These are phyloP conservation scores for Stenogyne calaminthoides DNA, from an alignment of 305 asterid species.

Conservation along the genomic window DNA sequence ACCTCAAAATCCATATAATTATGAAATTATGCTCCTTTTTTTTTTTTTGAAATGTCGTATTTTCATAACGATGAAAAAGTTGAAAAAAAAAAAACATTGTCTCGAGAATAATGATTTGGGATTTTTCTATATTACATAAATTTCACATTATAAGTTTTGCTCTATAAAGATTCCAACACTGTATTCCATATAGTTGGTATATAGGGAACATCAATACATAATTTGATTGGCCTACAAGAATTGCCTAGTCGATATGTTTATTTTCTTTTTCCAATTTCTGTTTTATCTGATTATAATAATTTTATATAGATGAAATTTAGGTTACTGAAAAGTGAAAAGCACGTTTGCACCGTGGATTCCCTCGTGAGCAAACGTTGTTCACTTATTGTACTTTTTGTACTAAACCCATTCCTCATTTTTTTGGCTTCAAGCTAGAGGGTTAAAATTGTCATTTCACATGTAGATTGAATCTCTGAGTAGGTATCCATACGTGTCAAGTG, in stretches of 20 bases:
- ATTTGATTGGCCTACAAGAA: constrained; percentile 2
- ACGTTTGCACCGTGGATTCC: neutral
- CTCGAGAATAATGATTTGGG: too few species aligned
- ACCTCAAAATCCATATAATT: neutral
- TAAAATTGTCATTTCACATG: neutral
- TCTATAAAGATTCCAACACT: too few species aligned
- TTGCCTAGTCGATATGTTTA: neutral
- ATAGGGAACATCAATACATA: neutral
- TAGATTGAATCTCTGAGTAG: too few species aligned
- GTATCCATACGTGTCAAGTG: too few species aligned
- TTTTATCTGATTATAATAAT: neutral
- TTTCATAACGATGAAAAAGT: too few species aligned
- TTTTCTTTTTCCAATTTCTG: neutral
- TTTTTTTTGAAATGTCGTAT: too few species aligned
- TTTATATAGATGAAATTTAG: too few species aligned
- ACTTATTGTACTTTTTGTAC: neutral
- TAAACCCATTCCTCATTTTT: neutral
- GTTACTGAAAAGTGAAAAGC: neutral
- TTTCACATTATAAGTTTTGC: too few species aligned
- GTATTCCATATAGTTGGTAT: too few species aligned
- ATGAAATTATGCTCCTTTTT: too few species aligned
- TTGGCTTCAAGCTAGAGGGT: neutral
- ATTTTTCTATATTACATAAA: too few species aligned
- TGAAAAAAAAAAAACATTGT: too few species aligned
- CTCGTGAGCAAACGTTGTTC: neutral